Base-by-base conservation (phyloP, 108 stramenopile genomes). In the Licmophora abbreviata region DNA sequence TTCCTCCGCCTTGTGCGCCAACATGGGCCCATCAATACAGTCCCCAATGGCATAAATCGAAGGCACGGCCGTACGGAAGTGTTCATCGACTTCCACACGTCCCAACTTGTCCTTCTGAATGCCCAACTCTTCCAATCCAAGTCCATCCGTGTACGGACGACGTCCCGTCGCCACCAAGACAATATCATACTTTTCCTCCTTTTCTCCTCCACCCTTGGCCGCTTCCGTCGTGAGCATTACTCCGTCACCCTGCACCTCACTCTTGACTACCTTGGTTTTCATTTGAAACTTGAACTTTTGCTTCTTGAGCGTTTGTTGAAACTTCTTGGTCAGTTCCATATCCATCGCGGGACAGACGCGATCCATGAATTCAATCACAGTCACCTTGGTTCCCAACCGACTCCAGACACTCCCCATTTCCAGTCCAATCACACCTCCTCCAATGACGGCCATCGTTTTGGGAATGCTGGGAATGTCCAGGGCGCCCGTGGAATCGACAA, bases 1-100 rank as follows among this genome's bases (percentile, higher is more conserved):
- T 64, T 99, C 96, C 73, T 99, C 99, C 18, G 99, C 99, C 81
- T 99, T 99, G 89, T 99, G 99, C 5, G 99, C 99, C 41, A 99
- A 72, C 99, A 99, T 99, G 48, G 99, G 97, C n/a, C 99, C 99
- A 58, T 94, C 89, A 57, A 99, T 96, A 53, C 84, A 88, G 65
- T 97, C 97, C 44, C 96, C 98, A 67, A 97, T 96, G 43, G 98
- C 98, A 60, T 85, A 97, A 38, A 99, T 77, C 29, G 64, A 71
- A 17, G 95, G 96, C 4, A 99, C 92, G 27, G 78, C 75, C 31
- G 96, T 97, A 40, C 79, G 69, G 71, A 99, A 98, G 61, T 99
- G 96, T 48, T 74, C 69, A 83, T 99, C 95, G 0, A 99, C 96
- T 57, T 91, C 82, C 62, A 99, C 86, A 30, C 99, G 89, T 31